Evolutionary conservation across 1,284 basidiomycete genomes (phyloP), one percentile per base, ranked within the genome.

Genomic region (Hypsizygus ulmarius): DNA sequence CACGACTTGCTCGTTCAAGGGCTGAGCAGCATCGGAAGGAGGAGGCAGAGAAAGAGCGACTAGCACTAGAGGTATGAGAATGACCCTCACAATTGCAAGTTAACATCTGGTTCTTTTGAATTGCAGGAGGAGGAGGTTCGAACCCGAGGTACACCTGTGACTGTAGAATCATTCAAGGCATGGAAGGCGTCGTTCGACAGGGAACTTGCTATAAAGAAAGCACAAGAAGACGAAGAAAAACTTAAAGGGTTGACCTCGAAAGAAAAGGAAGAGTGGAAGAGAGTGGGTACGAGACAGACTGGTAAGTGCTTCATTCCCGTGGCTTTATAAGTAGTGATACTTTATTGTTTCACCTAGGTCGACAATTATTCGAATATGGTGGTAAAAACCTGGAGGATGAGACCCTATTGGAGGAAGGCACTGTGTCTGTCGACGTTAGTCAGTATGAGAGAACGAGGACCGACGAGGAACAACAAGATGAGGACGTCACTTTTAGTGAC

Each of bases 121-220:
- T 8, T 30, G 1, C 36, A 96, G 90, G 93, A 83, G 38, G 93
- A 96, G 65, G 91, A 91, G 62, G 86, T 84, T 33, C 84, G 88
- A 54, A 95, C 90, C 49, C 81, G 87, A 48, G 96, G 96, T 33
- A 97, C 95, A 10, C 84, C 90, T 16, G 90, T 99, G 27, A 97
- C 94, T 0, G 62, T 75, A 8, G 87, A 87, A 51, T 81, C 84
- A 1, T 99, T 97, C 72, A 77, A 73, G 39, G 74, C 69, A 30
- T 98, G 96, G 95, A 87, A 89, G 63, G 68, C 69, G 18, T 80
- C 74, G 54, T 97, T 96, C 60, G 84, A 89, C 56, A 75, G 73
- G 57, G 88, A 91, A 65, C 66, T 82, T 58, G 72, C 77, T 6
- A 62, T 63, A 28, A 84, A 75, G 65, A 83, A 79, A 59, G 72